Base-by-base conservation (phyloP, 2,329 filamentous ascomycete species). In the Colletotrichum paranaense region DNA sequence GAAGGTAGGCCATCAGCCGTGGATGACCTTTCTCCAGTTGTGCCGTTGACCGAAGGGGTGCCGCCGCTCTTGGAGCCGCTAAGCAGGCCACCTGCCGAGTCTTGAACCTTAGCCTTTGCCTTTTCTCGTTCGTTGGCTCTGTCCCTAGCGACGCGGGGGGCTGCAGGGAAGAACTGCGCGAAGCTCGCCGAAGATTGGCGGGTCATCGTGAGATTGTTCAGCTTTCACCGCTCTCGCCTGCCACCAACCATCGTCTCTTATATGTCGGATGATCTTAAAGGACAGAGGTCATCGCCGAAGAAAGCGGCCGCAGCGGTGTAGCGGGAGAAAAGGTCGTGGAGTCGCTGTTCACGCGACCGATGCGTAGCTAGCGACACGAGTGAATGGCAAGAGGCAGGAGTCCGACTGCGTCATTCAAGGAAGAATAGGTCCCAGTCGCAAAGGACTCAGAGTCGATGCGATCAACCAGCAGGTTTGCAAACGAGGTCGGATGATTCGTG, bases 151-250 rank as follows among this genome's bases (percentile, higher is more conserved):
- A 90, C 91, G 78, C 90, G 90, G 78, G 94, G 93, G 80, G 93
- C 94, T 81, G 92, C 91, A 78, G 93, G 93, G 84, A 95, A 95
- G 89, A 95, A 97, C 86, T 95, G 92, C 85, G 93, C 93, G 88
- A 95, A 95, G 86, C 92, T 92, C 87, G 93, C 92, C 84, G 88
- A 87, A 75, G 89, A 88, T 82, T 92, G 90, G 87, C 93, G 94
- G 91, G 94, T 94, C 93, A 94, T 94, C 86, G 86, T 92, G 88
- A 84, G 78, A 78, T 79, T 83, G 82, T 81, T 83, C 82, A 83
- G 83, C 83, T 84, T 85, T 84, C 86, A 87, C 85, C 85, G 84
- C 82, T 84, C 81, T 84, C 82, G 81, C 85, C 86, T 85, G 85
- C 83, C 84, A 85, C 84, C 85, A 80, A 87, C 86, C 89, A 89